These are phyloP conservation scores for Pharnaceum exiguum DNA, from an alignment of 148 eudicot species.

Conservation along the genomic window DNA sequence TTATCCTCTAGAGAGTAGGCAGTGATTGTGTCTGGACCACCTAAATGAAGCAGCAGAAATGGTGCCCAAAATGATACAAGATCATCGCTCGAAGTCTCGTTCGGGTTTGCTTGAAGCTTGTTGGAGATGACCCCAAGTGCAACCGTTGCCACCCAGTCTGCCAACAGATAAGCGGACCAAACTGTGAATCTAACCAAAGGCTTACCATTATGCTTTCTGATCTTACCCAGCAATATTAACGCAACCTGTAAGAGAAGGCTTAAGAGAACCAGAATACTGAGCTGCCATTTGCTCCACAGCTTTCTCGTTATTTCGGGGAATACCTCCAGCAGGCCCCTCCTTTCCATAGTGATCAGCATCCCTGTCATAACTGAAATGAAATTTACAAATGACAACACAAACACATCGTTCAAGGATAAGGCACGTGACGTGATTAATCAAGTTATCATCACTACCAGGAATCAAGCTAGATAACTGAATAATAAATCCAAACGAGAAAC, in stretches of 20 bases:
- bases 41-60: conserved; percentile 26
- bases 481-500: not conserved
- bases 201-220: conserved; percentile 18
- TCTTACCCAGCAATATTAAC: conserved; percentile 25
- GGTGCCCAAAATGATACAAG: conserved; percentile 27
- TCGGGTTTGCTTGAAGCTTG: not conserved
- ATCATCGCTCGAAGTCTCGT: not conserved
- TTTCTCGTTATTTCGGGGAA: conserved; percentile 12
- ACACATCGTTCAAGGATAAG: not conserved
- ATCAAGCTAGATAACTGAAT: not conserved
- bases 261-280: conserved; percentile 22
- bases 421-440: not conserved
- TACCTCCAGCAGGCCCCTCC: conserved; percentile 19
- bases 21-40: conserved; percentile 31
- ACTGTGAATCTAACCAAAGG: conserved; percentile 20
- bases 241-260: conserved; percentile 33
- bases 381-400: not conserved
- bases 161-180: conserved; percentile 33
- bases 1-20: conserved; percentile 30
- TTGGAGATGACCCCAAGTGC: conserved; percentile 29
- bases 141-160: conserved; percentile 29
- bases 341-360: conserved; percentile 18
- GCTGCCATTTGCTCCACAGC: conserved; percentile 34
- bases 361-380: conserved; percentile 21
- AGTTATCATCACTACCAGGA: no score